These are phyloP conservation scores for Quillaja saponaria DNA, from an alignment of 306 rosid genomes.

Conservation along the genomic window DNA sequence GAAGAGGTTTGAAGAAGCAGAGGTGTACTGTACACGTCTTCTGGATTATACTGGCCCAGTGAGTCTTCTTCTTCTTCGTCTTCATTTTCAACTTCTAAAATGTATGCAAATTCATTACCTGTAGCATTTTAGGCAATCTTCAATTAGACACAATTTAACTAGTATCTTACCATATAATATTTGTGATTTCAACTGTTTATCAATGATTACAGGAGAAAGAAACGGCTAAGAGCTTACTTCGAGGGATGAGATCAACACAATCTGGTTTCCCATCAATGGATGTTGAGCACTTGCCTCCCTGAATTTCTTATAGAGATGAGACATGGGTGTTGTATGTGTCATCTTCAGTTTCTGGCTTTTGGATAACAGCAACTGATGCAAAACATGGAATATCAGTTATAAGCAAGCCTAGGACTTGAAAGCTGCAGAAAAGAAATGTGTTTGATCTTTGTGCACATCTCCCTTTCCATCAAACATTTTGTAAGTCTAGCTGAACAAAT, in stretches of 20 bases:
- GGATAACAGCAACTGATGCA: background rate
- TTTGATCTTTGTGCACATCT: too few species aligned
- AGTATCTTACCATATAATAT: background rate
- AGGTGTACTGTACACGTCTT: constrained; percentile 93
- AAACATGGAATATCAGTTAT: constrained; percentile 6
- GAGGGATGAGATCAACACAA: constrained; percentile 78
- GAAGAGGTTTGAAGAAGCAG: constrained; percentile 81
- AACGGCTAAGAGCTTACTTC: constrained; percentile 83
- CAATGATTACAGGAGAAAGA: constrained; percentile 74
- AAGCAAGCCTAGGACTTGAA: background rate
- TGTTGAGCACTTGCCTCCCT: constrained; percentile 79
- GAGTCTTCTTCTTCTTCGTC: constrained; percentile 33
- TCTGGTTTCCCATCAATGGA: constrained; percentile 69
- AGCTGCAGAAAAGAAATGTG: constrained; percentile 20
- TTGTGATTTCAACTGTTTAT: constrained; percentile 20
- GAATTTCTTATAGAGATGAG: constrained; percentile 26
- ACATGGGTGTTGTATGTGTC: background rate
- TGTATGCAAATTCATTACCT: too few species aligned
- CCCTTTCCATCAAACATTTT: too few species aligned
- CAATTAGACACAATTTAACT: constrained; percentile 13
- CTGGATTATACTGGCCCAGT: constrained; percentile 94
- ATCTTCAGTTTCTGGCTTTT: constrained; percentile 21
- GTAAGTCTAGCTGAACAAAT: too few species aligned
- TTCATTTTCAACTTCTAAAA: background rate
- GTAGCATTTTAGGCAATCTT: background rate